Evolutionary conservation across 331 rosid genomes (phyloP), one percentile per base, ranked within the genome.

Genomic region (Malus hybrid): DNA sequence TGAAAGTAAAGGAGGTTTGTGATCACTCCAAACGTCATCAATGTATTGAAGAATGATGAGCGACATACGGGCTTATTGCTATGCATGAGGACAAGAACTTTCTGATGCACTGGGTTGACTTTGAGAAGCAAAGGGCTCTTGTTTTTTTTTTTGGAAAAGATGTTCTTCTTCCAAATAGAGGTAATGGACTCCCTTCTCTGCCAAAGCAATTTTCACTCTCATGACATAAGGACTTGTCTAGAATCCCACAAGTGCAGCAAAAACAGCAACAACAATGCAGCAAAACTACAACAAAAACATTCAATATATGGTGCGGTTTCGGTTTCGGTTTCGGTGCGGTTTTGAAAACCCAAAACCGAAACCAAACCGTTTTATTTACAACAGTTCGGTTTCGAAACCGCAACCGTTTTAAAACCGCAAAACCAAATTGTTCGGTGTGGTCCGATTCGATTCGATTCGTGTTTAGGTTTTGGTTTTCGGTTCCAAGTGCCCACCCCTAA

Each of bases 181-280:
- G 75, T 69, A 69, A 8, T 10, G 27, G 64, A 77, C 61, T 77
- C 65, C 75, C 69, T 77, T 77, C 64, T 77, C 80, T 22, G n/a
- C 70, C 75, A 69, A 63, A 19, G 70, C 55, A 59, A 77, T 69
- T 42, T 77, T 70, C 33, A 77, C 80, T 68, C 75, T 77, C 55
- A 60, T 69, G 60, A 6, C 75, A 46, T 69, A 77, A 28, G 75
- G 75, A 44, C 80, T 69, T 6, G 63, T 28, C 80, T 70, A 76
- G 50, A 69, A 76, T 6, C 80, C 80, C 28, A 77, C 4, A 42
- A 77, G 28, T 34, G 39, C 9, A 34, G 39, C 39, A 34, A 34
- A 34, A 34, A 34, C 10, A 34, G 42, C 42, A 34, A 34, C 42
- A 34, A 34, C 42, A 34, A 34, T 34, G 42, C 10, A 34, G 1